Evolutionary conservation across 495 filamentous ascomycete species (phyloP), one percentile per base, ranked within the genome.

Genomic region (Apodospora peruviana): DNA sequence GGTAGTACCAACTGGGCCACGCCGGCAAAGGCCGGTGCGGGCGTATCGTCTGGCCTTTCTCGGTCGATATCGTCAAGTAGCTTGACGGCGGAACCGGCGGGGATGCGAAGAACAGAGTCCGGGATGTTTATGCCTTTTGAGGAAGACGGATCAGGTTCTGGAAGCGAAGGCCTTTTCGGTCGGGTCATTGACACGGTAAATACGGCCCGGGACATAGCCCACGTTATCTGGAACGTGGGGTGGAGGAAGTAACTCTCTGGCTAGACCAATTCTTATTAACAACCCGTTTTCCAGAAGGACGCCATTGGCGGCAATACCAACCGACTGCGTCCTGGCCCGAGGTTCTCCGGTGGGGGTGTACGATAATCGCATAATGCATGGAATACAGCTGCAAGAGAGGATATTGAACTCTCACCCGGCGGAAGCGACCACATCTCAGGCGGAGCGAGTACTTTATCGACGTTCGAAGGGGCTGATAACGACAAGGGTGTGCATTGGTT

Each of bases 161-260:
- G 79, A 18, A 68, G 60, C 42, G 69, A 67, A 51, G 70, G 73
- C 51, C 69, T 97, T 29, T 79, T 96, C 53, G 87, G 88, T 48
- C 80, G 84, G 53, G 85, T 96, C 19, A 82, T 93, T 59, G 88
- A 97, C 64, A 93, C 90, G 36, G 88, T 98, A 58, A 96, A 98
- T 71, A 97, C 91, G 7, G 91, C 91, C 37, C 84, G 84, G 55
- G 93, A 98, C 57, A 98, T 98, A 56, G 90, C 86, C 32, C 88
- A 95, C 72, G 90, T 97, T 32, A 88, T 97, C 54, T 95, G 90
- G 91, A 98, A 98, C 62, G 93, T 97, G 46, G 91, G 91, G 29
- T 96, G 91, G 93, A 80, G 87, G 55, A 76, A 81, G 53, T 90
- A 59, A 85, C 47, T 23, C 25, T 53, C 47, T 39, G 43, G 52